Percentiles rank a stretch among this genome's conserved stretches.
Conservation (phyloP, 805 yeast genomes). For the Wickerhamomyces subpelliculosus region DNA sequence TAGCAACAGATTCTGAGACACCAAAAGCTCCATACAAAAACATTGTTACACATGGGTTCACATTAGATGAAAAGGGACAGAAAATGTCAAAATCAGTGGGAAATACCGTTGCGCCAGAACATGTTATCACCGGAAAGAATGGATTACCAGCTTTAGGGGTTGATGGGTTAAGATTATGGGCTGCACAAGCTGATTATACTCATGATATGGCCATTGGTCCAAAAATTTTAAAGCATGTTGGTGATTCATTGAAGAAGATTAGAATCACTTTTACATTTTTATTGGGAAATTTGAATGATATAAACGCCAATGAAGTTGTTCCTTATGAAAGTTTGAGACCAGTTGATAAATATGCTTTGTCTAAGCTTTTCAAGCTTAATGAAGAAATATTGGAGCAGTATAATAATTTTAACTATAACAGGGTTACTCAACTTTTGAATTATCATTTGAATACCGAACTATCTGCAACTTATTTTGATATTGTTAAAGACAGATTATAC, state of each 20-base stretch:
- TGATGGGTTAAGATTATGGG: constrained; percentile 88
- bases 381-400: constrained; percentile 37
- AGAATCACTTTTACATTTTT: constrained; percentile 76
- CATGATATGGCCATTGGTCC: constrained; percentile 73
- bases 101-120: constrained; percentile 65
- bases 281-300: constrained; percentile 65
- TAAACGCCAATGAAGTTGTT: constrained; percentile 27
- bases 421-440: constrained; percentile 60
- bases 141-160: constrained; percentile 66
- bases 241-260: constrained; percentile 73
- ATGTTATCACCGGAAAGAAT: constrained; percentile 55
- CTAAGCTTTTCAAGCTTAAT: constrained; percentile 44
- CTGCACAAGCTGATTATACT: constrained; percentile 82
- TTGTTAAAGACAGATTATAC: constrained; percentile 79
- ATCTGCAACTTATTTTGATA: constrained; percentile 81
- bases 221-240: constrained; percentile 64
- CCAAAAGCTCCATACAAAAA: constrained; percentile 58
- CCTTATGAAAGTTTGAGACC: constrained; percentile 31
- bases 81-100: constrained; percentile 96
- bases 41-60: constrained; percentile 90
- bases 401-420: constrained; percentile 55
- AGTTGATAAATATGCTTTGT: constrained; percentile 59
- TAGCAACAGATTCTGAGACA: constrained; percentile 32
- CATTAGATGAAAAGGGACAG: constrained; percentile 73
- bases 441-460: constrained; percentile 68